These are phyloP conservation scores for Oenanthe javanica DNA, from an alignment of 140 eudicot species.

Conservation along the genomic window DNA sequence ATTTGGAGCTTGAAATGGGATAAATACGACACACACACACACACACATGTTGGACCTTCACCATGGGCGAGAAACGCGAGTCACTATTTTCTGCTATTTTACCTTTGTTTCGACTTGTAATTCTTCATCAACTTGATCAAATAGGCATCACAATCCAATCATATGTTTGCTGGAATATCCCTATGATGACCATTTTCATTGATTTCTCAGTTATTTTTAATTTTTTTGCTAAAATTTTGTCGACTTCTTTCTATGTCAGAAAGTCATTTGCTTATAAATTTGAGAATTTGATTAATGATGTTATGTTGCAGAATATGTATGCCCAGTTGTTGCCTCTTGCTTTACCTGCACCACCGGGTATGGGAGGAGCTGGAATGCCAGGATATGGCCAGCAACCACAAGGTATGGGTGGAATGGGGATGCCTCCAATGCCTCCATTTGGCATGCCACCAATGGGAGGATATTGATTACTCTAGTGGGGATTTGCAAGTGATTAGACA, in stretches of 20 bases:
- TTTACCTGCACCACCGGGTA: slow-evolving; percentile 92
- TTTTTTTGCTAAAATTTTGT: neutral
- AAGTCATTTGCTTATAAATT: neutral
- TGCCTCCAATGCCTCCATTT: slow-evolving; percentile 84
- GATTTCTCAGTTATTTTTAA: neutral
- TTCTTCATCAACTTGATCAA: neutral
- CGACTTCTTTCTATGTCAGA: neutral
- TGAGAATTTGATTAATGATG: neutral
- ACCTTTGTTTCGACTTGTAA: neutral
- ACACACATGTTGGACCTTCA: neutral
- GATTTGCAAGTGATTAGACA: too few relatives aligned
- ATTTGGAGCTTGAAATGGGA: neutral
- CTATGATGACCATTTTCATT: neutral
- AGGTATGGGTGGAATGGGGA: slow-evolving; percentile 79
- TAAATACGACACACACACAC: neutral
- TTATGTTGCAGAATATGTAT: slow-evolving; percentile 77
- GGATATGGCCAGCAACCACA: slow-evolving; percentile 62
- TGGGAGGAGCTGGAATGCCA: slow-evolving; percentile 57
- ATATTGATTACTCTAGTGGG: slow-evolving; percentile 24
- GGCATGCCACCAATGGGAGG: slow-evolving; percentile 99
- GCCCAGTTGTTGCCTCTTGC: slow-evolving; percentile 98
- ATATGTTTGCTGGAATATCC: neutral
- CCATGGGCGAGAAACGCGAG: neutral
- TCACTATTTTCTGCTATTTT: neutral
- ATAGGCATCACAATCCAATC: neutral